phyloP scores from a whole-genome alignment of 1,139 yeast genomes.

The Scheffersomyces insectosa region DNA sequence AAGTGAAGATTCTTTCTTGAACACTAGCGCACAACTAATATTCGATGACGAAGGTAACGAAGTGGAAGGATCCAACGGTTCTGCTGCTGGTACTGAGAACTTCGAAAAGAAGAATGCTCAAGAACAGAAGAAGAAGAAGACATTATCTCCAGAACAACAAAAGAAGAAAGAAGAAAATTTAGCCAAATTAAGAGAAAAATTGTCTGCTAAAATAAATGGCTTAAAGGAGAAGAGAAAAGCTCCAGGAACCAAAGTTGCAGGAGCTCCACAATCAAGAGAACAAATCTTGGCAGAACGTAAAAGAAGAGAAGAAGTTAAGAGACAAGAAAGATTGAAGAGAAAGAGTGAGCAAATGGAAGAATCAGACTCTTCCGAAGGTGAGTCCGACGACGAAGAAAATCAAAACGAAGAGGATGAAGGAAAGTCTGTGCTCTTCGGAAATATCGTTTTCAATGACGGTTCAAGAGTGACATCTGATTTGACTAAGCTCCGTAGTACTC shows the following conservation, averaged over 20 bases:
- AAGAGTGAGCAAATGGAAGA: conserved; percentile 33
- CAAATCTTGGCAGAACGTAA: conserved; percentile 65
- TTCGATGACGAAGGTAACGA: conserved; percentile 83
- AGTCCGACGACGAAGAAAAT: conserved; percentile 34
- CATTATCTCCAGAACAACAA: conserved; percentile 46
- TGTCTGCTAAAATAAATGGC: conserved; percentile 68
- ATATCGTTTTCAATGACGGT: conserved; percentile 83
- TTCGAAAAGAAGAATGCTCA: conserved; percentile 12
- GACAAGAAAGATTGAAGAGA: conserved; percentile 31
- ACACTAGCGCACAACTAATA: conserved; percentile 48
- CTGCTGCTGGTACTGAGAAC: conserved; percentile 11
- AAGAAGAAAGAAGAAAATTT: conserved; percentile 55
- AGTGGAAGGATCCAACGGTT: conserved; percentile 15
- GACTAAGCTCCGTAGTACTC: conserved; percentile 51
- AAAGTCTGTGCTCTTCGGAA: conserved; percentile 67
- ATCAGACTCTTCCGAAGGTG: conserved; percentile 33
- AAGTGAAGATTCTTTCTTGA: conserved; percentile 15
- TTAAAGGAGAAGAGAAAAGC: conserved; percentile 86
- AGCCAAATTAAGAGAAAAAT: conserved; percentile 65
- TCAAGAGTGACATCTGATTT: conserved; percentile 78
- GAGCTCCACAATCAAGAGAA: conserved; percentile 81
- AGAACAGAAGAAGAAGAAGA: conserved; percentile 22
- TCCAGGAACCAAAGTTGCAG: conserved; percentile 76
- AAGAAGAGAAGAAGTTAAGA: conserved; percentile 42
- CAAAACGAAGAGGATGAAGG: conserved; percentile 33